phyloP scores from a whole-genome alignment of 1,284 basidiomycete species.

The Termitomyces sp. region DNA sequence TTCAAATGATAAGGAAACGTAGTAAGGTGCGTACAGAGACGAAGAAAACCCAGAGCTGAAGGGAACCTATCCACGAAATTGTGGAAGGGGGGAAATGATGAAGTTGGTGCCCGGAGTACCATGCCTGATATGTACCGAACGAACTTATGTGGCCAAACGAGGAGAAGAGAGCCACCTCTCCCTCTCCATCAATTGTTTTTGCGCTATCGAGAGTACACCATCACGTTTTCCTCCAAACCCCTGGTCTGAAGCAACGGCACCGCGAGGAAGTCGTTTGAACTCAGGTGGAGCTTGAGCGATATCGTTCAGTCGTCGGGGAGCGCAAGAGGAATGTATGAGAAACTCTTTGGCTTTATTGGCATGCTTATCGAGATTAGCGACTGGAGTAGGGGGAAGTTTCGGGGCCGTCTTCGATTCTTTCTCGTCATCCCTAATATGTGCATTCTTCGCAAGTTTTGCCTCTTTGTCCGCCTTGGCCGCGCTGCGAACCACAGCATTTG shows the following conservation, averaged over 20 bases:
- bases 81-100: constrained; percentile 32
- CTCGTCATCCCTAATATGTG: constrained; percentile 9
- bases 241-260: constrained; percentile 3
- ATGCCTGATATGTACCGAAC: constrained; percentile 48
- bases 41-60: constrained; percentile 49
- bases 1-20: background rate
- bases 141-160: constrained; percentile 48
- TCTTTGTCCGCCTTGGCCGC: constrained; percentile 38
- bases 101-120: constrained; percentile 42
- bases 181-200: constrained; percentile 68
- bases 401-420: constrained; percentile 5
- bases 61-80: constrained; percentile 49
- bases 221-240: constrained; percentile 26
- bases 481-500: constrained; percentile 46
- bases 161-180: constrained; percentile 54
- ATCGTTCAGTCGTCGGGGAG: constrained; percentile 48
- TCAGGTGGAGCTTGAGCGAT: constrained; percentile 55
- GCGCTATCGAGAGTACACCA: constrained; percentile 64
- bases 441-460: constrained; percentile 22
- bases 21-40: constrained; percentile 33
- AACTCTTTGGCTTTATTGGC: constrained; percentile 49
- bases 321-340: constrained; percentile 42
- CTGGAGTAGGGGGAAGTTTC: constrained; percentile 15
- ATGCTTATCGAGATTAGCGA: constrained; percentile 21
- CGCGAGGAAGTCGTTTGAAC: constrained; percentile 27